Evolutionary conservation across 2,329 filamentous ascomycete species (phyloP).

Genomic region (Aspergillus pseudoviridinutans): DNA sequence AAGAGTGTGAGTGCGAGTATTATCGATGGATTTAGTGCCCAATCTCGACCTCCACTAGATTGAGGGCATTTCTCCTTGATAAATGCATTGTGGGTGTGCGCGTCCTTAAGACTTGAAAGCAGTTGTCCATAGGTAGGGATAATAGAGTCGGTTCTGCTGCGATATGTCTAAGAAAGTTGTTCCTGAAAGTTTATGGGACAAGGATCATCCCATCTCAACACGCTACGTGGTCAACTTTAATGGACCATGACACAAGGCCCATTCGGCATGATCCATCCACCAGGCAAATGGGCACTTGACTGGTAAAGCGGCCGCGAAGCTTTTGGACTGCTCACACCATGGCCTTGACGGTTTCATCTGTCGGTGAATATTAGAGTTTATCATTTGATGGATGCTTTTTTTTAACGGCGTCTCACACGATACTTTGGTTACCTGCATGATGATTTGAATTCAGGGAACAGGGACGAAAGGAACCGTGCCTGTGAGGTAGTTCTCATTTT

Average conservation of each 20-base stretch:
- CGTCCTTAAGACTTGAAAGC: background rate
- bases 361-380: conserved; percentile 14
- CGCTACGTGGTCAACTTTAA: background rate
- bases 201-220: background rate
- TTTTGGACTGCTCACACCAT: conserved; percentile 11
- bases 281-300: background rate
- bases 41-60: background rate
- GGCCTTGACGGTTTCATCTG: background rate
- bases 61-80: background rate
- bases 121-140: background rate
- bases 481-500: background rate
- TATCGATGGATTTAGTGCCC: background rate
- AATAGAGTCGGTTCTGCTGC: background rate
- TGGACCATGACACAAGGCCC: background rate
- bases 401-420: background rate
- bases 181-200: background rate
- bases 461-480: background rate
- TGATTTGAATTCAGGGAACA: background rate
- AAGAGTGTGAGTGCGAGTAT: background rate
- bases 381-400: background rate
- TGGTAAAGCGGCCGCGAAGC: conserved; percentile 7
- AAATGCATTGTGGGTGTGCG: background rate
- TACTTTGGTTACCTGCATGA: background rate
- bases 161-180: background rate
- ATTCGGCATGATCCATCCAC: background rate